These are phyloP conservation scores for Tardiomyces digboiensis DNA, from an alignment of 1,139 yeast species.

Conservation along the genomic window DNA sequence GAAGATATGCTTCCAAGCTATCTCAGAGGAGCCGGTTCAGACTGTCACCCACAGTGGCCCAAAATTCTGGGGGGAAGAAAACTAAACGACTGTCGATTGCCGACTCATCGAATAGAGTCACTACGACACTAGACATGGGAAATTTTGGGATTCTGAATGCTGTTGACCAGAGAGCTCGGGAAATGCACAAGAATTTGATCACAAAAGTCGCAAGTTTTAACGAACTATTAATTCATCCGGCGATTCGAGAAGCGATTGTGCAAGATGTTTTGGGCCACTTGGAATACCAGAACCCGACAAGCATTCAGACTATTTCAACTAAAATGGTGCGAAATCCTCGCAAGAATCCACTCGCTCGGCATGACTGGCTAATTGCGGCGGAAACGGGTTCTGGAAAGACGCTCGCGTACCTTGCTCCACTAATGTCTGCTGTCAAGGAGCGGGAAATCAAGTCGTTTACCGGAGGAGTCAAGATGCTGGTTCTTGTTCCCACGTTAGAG, in stretches of 20 bases:
- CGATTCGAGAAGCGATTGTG: conserved; percentile 53
- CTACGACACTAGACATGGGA: conserved; percentile 18
- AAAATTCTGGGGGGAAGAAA: conserved; percentile 5
- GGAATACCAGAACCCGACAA: conserved; percentile 41
- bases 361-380: conserved; percentile 77
- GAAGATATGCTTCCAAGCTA: conserved; percentile 24
- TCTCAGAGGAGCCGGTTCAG: conserved; percentile 1
- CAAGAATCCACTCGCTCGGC: conserved; percentile 31
- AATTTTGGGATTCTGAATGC: conserved; percentile 26
- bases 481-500: conserved; percentile 84
- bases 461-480: conserved; percentile 25
- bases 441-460: conserved; percentile 27
- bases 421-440: conserved; percentile 58
- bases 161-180: conserved; percentile 23
- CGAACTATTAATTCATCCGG: conserved; percentile 56
- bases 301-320: conserved; percentile 52
- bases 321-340: conserved; percentile 35
- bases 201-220: conserved; percentile 50
- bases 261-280: conserved; percentile 36
- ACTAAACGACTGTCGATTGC: conserved; percentile 4
- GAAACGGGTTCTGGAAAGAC: conserved; percentile 98
- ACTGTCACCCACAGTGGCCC: conserved; percentile 9
- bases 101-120: conserved; percentile 5
- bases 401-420: conserved; percentile 76
- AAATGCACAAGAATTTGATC: conserved; percentile 28